Percentiles rank a stretch among this genome's conserved stretches.
phyloP scores from a whole-genome alignment of 768 basidiomycete species.

The Podaxis sp. region DNA sequence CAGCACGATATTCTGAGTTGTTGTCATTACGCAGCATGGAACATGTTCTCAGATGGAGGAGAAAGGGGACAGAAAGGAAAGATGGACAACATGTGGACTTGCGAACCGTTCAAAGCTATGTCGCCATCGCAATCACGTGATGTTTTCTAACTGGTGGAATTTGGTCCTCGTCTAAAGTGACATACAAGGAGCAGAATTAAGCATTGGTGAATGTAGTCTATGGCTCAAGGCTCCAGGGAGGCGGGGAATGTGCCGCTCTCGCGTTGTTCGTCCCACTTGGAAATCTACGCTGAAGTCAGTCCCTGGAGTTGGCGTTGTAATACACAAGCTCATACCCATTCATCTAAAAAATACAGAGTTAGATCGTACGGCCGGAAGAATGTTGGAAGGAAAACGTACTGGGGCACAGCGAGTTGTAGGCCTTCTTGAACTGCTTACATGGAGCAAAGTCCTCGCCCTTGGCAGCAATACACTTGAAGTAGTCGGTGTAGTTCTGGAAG shows the following conservation, averaged over 20 bases:
- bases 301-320: background rate
- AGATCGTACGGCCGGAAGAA: background rate
- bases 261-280: constrained; percentile 93
- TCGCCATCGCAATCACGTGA: constrained; percentile 17
- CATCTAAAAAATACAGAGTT: constrained; percentile 46
- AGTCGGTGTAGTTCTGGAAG: constrained; percentile 97
- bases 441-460: constrained; percentile 99
- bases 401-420: constrained; percentile 95
- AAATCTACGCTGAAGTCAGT: constrained; percentile 45
- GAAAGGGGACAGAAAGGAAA: background rate
- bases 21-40: background rate
- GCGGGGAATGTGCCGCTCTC: constrained; percentile 92
- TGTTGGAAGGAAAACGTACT: constrained; percentile 59
- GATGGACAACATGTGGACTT: background rate
- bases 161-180: background rate
- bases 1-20: background rate
- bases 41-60: background rate
- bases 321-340: constrained; percentile 64
- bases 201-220: background rate
- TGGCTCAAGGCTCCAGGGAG: constrained; percentile 61
- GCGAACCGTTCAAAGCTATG: constrained; percentile 5
- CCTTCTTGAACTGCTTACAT: constrained; percentile 97
- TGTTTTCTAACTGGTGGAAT: background rate
- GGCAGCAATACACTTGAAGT: constrained; percentile 95
- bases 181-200: background rate